These are phyloP conservation scores for Nematodospora anomalae DNA, from an alignment of 1,139 yeast genomes.

Conservation along the genomic window DNA sequence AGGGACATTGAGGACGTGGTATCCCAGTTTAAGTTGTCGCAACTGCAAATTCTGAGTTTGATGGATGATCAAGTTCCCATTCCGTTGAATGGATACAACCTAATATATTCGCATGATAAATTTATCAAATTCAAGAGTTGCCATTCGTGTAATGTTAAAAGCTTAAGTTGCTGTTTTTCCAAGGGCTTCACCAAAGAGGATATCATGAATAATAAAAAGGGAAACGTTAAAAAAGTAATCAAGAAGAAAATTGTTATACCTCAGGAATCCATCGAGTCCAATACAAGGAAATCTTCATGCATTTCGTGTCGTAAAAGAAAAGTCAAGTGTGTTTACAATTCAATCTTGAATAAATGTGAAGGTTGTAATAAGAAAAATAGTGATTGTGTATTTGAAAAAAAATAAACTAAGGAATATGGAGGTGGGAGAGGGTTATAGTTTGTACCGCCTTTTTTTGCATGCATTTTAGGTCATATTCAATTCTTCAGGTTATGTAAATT, in stretches of 20 bases:
- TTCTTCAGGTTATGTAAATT: background rate
- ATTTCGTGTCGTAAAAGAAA: slow-evolving; percentile 39
- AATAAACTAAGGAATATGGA: slow-evolving; percentile 6
- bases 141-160: slow-evolving; percentile 47
- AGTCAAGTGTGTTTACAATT: slow-evolving; percentile 37
- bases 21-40: slow-evolving; percentile 13
- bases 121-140: slow-evolving; percentile 52
- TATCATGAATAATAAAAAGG: slow-evolving; percentile 31
- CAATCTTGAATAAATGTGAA: slow-evolving; percentile 32
- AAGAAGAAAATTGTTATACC: slow-evolving; percentile 8
- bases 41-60: slow-evolving; percentile 7
- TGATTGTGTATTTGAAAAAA: slow-evolving; percentile 31
- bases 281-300: slow-evolving; percentile 34
- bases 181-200: slow-evolving; percentile 64
- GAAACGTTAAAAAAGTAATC: slow-evolving; percentile 8
- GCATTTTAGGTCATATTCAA: background rate
- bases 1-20: slow-evolving; percentile 9
- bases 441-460: background rate
- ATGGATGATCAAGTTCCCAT: slow-evolving; percentile 3
- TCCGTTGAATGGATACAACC: slow-evolving; percentile 3
- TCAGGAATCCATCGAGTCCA: background rate
- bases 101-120: slow-evolving; percentile 30
- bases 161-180: slow-evolving; percentile 49
- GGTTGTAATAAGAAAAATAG: slow-evolving; percentile 38
- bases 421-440: background rate